Evolutionary conservation across 306 rosid genomes (phyloP).

Genomic region (Psophocarpus tetragonolobus): DNA sequence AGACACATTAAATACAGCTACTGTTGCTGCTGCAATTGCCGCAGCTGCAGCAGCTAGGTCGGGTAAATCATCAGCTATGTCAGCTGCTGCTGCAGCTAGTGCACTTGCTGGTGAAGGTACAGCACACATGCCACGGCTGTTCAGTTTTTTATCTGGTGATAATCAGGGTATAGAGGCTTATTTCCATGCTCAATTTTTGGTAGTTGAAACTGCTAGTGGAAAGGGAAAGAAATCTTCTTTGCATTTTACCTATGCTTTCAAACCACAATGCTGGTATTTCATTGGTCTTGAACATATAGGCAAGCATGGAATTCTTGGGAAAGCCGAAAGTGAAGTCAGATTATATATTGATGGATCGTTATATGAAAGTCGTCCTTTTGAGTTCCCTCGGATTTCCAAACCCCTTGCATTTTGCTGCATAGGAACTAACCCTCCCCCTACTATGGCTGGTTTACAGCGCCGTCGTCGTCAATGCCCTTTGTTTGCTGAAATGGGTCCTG

Average conservation of each 20-base stretch:
- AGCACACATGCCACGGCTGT: slow-evolving; percentile 95
- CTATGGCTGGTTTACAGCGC: slow-evolving; percentile 99
- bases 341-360: slow-evolving; percentile 86
- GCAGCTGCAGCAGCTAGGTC: slow-evolving; percentile 98
- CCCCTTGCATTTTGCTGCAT: slow-evolving; percentile 98
- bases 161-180: slow-evolving; percentile 99
- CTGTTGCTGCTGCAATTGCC: slow-evolving; percentile 99
- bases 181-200: slow-evolving; percentile 98
- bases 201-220: slow-evolving; percentile 93
- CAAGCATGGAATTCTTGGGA: slow-evolving; percentile 96
- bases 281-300: slow-evolving; percentile 91
- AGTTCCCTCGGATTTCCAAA: slow-evolving; percentile 95
- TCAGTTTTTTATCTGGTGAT: slow-evolving; percentile 94
- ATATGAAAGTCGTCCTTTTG: slow-evolving; percentile 94
- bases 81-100: slow-evolving; percentile 99
- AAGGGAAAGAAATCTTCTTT: slow-evolving; percentile 93
- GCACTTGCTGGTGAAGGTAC: slow-evolving; percentile 99
- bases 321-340: slow-evolving; percentile 90
- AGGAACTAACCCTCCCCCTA: slow-evolving; percentile 99
- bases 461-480: slow-evolving; percentile 98
- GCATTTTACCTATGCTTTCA: slow-evolving; percentile 96
- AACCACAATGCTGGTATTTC: slow-evolving; percentile 99
- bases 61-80: slow-evolving; percentile 98
- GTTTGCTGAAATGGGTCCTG: slow-evolving; percentile 99
- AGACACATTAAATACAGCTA: slow-evolving; percentile 96